Base-by-base conservation (phyloP, 495 filamentous ascomycete genomes). In the Annulohypoxylon moriforme region DNA sequence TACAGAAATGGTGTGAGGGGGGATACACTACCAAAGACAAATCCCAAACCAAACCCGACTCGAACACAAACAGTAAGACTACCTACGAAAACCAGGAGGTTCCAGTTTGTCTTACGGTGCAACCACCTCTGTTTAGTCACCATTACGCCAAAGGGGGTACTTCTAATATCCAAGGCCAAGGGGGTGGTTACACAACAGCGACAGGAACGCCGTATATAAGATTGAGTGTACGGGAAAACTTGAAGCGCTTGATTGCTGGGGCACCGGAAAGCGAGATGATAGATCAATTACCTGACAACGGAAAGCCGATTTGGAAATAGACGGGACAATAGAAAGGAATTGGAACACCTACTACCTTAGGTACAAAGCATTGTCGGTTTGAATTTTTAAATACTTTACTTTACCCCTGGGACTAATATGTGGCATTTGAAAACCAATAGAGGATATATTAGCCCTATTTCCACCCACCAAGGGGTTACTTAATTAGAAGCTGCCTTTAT, bases 121-220 rank as follows among this genome's bases (percentile, higher is more conserved):
- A 83, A 42, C 83, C 83, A 14, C 83, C 83, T n/a, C 64, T 85
- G 20, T 81, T 85, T 60, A 84, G 81, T 18, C 83, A 85, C 27
- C 80, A 80, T 29, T 82, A 78, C 68, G 77, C 77, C 0, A 76
- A 74, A 16, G 79, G 76, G 7, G 79, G 77, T 1, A 73, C 75
- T 14, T 84, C 82, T 22, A 71, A 85, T 63, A 85, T 85, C 52
- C 78, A 75, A 60, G 79, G 80, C 0, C 78, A 82, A 2, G 83
- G 83, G 0, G 83, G 83, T 0, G 83, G 82, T 13, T 82, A 80
- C 47, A 71, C 82, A 6, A 79, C 77, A 22, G 78, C 70, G 9
- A 74, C 77, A 6, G 82, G 79, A 60, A 81, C 80, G 52, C 82
- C 82, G 44, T 85, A 85, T 75, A 68, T 85, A 24, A 69, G 82